Evolutionary conservation across 2,329 filamentous ascomycete genomes (phyloP).

Genomic region (Fonsecaea nubica): DNA sequence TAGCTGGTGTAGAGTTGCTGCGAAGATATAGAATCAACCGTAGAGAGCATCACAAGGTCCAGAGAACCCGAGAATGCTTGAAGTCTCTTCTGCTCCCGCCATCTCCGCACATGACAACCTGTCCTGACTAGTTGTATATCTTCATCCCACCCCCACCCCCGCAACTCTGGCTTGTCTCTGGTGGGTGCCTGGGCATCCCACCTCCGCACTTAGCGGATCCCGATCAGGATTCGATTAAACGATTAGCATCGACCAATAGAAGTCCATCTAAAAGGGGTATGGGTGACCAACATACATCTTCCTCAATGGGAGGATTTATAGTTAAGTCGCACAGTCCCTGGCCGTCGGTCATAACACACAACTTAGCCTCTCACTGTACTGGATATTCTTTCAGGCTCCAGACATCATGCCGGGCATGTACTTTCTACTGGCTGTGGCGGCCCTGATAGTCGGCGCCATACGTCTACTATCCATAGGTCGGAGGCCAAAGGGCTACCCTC

Average conservation of each 20-base stretch:
- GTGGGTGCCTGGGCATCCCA: not conserved
- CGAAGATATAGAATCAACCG: not conserved
- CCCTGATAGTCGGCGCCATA: slow-evolving; percentile 3
- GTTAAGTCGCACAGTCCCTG: not conserved
- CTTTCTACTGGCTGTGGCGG: not conserved
- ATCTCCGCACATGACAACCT: not conserved
- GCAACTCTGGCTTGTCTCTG: not conserved
- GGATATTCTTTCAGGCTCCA: not conserved
- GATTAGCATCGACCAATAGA: not conserved
- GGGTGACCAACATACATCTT: not conserved
- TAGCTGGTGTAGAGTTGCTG: not conserved
- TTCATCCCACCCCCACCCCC: slow-evolving; percentile 6
- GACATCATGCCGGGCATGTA: not conserved
- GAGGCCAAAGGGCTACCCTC: slow-evolving; percentile 47
- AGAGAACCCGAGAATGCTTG: not conserved
- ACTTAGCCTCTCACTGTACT: not conserved
- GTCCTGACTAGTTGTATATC: not conserved
- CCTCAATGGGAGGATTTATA: not conserved
- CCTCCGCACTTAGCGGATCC: not conserved
- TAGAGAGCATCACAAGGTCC: not conserved
- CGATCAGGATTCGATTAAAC: not conserved
- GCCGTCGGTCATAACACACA: not conserved
- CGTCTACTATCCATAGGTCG: slow-evolving; percentile 9
- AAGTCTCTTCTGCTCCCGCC: not conserved
- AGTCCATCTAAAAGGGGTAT: not conserved